Base-by-base conservation (phyloP, 2,329 filamentous ascomycete genomes). In the Aspergillus clavatus region DNA sequence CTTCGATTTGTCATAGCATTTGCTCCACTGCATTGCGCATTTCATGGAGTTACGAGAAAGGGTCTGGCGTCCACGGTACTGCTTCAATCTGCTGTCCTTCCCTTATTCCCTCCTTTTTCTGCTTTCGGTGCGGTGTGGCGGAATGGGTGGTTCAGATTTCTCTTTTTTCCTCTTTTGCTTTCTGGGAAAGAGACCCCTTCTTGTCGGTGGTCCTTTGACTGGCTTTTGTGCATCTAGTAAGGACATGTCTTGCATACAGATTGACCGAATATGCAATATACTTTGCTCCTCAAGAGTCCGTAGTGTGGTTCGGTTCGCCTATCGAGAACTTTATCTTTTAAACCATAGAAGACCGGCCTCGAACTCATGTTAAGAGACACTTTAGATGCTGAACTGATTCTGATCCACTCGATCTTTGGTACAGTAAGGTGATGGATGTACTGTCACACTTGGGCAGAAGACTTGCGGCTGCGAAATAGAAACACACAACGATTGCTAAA, bases 41-140 rank as follows among this genome's bases (percentile, higher is more conserved):
- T 47, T 33, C 53, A 47, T 47, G 59, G 58, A 60, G 59, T 62
- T 59, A 42, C 48, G 51, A 45, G 43, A 47, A 51, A 42, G 44
- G 54, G 50, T 51, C 38, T 50, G 51, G 57, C 51, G 57, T 48
- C 46, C 45, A 51, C 48, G 51, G 42, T 31, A 54, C 42, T 45
- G 51, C 28, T 43, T 38, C 27, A 31, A 40, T 50, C 31, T 45
- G 37, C 7, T 36, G 16, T 44, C 37, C 33, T 40, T 21, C 24
- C n/a, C 18, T 42, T 14, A 28, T 45, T 50, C 46, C 24, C 19
- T 28, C 23, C 33, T 42, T 47, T 43, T 11, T 35, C 31, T 35
- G 5, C n/a, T n/a, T n/a, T n/a, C n/a, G 36, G 27, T 35, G 26
- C 31, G n/a, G 11, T 21, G 27, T 8, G n/a, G 23, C 23, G 23